Percentiles rank a stretch among this genome's conserved stretches.
Conservation (phyloP, 2,329 filamentous ascomycete species). For the Chaetoscypha palmicola region DNA sequence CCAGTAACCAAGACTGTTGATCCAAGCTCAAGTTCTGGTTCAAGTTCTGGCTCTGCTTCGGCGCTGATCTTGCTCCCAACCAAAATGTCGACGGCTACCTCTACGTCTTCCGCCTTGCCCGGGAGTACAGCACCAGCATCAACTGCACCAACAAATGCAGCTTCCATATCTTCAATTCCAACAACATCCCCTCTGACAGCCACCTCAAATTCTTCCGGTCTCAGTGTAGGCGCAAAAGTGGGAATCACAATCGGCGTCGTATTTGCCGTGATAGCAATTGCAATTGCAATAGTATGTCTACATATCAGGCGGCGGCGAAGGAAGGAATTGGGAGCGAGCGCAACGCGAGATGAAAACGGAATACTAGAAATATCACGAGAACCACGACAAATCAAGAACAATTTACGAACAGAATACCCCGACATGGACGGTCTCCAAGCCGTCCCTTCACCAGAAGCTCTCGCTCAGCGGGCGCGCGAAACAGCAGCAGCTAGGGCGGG, state of each 20-base stretch:
- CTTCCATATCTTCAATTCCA: neutral
- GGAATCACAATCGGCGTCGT: conserved; percentile 11
- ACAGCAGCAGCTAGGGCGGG: neutral
- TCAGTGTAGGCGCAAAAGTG: conserved; percentile 9
- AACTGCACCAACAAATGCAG: neutral
- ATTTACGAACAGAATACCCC: conserved; percentile 1
- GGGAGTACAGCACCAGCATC: neutral
- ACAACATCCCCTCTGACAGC: neutral
- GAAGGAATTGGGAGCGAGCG: neutral
- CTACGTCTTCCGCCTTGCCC: neutral
- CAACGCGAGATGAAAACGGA: neutral
- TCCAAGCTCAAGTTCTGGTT: too few relatives aligned
- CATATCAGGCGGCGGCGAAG: conserved; percentile 6
- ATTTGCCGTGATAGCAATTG: neutral
- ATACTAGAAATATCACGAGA: conserved; percentile 6
- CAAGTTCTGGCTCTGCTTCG: neutral
- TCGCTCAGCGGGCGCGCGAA: conserved; percentile 1
- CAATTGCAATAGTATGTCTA: neutral
- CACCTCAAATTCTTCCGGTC: conserved; percentile 1
- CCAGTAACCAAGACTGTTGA: neutral
- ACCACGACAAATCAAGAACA: conserved; percentile 4
- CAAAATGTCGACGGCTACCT: neutral
- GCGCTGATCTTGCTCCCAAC: too few relatives aligned
- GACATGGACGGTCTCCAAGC: conserved; percentile 5
- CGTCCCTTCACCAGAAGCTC: conserved; percentile 2